A percentile compares a stretch with the other conserved stretches of the same genome.
phyloP scores from a whole-genome alignment of 164 flowering plant species.

The Aristolochia contorta region DNA sequence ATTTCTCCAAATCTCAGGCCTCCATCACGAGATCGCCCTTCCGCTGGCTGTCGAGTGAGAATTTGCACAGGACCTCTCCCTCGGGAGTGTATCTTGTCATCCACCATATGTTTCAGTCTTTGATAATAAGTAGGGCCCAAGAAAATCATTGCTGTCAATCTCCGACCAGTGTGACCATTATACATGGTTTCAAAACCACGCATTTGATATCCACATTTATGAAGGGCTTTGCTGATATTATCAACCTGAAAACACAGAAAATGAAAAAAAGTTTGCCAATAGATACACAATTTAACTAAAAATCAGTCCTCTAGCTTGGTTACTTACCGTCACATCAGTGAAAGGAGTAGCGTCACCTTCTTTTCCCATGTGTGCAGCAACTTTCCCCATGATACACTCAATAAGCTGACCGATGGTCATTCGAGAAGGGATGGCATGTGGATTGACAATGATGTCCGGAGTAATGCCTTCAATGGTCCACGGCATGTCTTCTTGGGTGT shows the following conservation, averaged over 20 bases:
- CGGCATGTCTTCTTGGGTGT: constrained; percentile 97
- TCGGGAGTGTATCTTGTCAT: constrained; percentile 95
- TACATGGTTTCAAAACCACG: constrained; percentile 98
- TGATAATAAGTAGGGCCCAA: constrained; percentile 96
- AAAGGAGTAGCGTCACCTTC: constrained; percentile 98
- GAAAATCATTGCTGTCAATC: constrained; percentile 79
- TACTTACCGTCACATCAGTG: constrained; percentile 90
- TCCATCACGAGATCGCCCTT: constrained; percentile 95
- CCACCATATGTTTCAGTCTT: constrained; percentile 94
- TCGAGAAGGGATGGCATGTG: constrained; percentile 97
- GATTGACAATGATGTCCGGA: constrained; percentile 86
- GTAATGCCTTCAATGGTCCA: constrained; percentile 93
- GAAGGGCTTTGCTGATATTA: constrained; percentile 90
- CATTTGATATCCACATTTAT: constrained; percentile 97
- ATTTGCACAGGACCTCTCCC: constrained; percentile 95
- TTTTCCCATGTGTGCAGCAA: constrained; percentile 94
- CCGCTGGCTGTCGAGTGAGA: constrained; percentile 95
- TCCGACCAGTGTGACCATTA: constrained; percentile 90
- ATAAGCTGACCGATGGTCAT: constrained; percentile 98
- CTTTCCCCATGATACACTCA: constrained; percentile 98
- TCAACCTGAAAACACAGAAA: constrained; percentile 47
- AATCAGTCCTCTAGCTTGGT: background rate
- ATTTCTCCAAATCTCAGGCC: constrained; percentile 96
- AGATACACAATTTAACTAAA: background rate
- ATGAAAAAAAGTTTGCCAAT: background rate